Evolutionary conservation across 148 eudicot species (phyloP).

Genomic region (Diospyros kaki): DNA sequence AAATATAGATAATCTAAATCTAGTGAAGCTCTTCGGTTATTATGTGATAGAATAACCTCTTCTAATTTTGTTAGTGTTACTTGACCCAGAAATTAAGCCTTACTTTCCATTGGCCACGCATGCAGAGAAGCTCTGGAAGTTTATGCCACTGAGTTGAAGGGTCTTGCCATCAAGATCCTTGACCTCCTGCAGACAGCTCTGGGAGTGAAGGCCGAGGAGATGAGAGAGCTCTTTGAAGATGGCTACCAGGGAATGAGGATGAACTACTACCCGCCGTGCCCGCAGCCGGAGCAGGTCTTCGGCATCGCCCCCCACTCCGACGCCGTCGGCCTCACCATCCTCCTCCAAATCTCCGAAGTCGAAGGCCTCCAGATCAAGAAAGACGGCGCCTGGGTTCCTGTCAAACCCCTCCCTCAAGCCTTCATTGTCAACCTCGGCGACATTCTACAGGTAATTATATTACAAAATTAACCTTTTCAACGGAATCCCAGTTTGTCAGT

Average conservation of each 20-base stretch:
- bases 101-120: too few relatives aligned
- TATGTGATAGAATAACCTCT: too few relatives aligned
- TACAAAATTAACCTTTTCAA: too few relatives aligned
- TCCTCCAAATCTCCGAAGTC: conserved; percentile 7
- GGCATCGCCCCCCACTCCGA: conserved; percentile 15
- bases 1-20: too few relatives aligned
- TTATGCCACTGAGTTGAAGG: too few relatives aligned
- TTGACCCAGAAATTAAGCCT: too few relatives aligned
- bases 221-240: conserved; percentile 2
- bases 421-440: conserved; percentile 26
- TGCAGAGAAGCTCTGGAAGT: too few relatives aligned
- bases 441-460: conserved; percentile 21
- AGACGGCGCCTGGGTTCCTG: conserved; percentile 11
- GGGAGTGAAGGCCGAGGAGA: neutral
- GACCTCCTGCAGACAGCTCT: conserved; percentile 6
- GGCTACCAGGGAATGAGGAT: conserved; percentile 5
- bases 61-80: too few relatives aligned
- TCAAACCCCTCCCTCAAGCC: conserved; percentile 14
- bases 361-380: conserved; percentile 14
- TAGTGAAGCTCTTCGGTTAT: too few relatives aligned
- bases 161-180: too few relatives aligned
- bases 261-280: conserved; percentile 14
- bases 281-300: conserved; percentile 11
- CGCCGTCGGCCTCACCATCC: conserved; percentile 12
- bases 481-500: too few relatives aligned